These are phyloP conservation scores for Entomortierella chlamydospora DNA, from an alignment of 192 early-diverging fungal genomes.

Conservation along the genomic window DNA sequence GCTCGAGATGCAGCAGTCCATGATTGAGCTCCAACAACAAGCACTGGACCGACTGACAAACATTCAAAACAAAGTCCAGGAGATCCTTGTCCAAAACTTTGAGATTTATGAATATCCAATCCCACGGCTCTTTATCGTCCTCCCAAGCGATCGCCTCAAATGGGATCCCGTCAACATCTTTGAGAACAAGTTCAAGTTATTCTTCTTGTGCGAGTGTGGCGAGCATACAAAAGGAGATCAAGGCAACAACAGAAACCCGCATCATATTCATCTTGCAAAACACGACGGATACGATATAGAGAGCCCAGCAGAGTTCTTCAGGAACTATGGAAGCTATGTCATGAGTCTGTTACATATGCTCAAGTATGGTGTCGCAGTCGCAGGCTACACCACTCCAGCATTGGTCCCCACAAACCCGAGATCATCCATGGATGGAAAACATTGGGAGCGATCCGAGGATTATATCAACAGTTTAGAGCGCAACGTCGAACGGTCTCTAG, in stretches of 20 bases:
- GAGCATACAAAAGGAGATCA: slow-evolving; percentile 7
- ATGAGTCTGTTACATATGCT: slow-evolving; percentile 33
- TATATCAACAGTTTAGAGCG: background rate
- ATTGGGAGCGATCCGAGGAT: background rate
- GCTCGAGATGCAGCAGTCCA: slow-evolving; percentile 15
- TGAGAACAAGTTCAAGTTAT: slow-evolving; percentile 17
- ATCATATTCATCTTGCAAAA: slow-evolving; percentile 37
- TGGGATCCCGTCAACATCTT: slow-evolving; percentile 14
- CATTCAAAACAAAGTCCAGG: slow-evolving; percentile 12
- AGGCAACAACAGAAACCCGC: slow-evolving; percentile 2
- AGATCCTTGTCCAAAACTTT: slow-evolving; percentile 21
- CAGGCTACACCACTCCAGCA: slow-evolving; percentile 22
- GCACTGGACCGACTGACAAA: background rate
- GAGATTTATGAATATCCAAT: slow-evolving; percentile 19
- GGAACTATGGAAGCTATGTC: slow-evolving; percentile 16
- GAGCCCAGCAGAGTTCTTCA: slow-evolving; percentile 24
- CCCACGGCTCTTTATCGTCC: slow-evolving; percentile 22
- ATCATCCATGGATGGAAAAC: background rate
- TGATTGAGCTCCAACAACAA: slow-evolving; percentile 14
- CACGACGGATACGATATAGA: slow-evolving; percentile 43
- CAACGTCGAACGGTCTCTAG: background rate
- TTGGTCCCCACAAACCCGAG: background rate
- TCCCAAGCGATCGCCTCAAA: background rate
- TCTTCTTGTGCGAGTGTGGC: slow-evolving; percentile 36
- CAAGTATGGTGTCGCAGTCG: slow-evolving; percentile 27